Evolutionary conservation across 257 asterid genomes (phyloP).

Genomic region (Rubia yunnanensis): DNA sequence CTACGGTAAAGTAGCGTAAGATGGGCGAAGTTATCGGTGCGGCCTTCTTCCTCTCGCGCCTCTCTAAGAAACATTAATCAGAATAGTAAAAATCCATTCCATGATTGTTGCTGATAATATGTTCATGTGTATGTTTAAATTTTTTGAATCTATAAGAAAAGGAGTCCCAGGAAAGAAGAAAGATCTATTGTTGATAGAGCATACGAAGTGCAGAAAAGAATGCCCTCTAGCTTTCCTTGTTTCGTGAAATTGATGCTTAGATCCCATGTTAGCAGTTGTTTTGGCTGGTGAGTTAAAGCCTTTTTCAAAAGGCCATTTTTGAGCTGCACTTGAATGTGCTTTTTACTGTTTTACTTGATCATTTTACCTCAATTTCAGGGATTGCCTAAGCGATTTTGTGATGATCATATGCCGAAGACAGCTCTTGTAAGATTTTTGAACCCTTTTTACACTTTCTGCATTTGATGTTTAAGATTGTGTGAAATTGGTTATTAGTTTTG

Average conservation of each 20-base stretch:
- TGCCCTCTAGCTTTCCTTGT: constrained; percentile 32
- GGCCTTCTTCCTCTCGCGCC: no score
- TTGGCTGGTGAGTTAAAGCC: constrained; percentile 46
- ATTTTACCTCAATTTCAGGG: constrained; percentile 26
- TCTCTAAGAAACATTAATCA: background rate
- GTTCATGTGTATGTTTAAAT: background rate
- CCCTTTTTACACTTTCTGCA: no score
- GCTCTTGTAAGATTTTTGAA: no score
- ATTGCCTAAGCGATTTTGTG: constrained; percentile 41
- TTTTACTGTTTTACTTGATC: background rate
- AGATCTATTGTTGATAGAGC: constrained; percentile 31
- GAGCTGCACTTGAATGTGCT: background rate
- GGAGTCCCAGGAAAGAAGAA: constrained; percentile 12
- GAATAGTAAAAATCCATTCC: background rate
- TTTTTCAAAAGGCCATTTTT: background rate
- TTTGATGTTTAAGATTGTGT: no score
- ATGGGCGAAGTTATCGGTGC: no score
- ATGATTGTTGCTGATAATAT: background rate
- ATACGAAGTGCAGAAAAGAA: constrained; percentile 28
- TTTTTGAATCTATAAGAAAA: constrained; percentile 10
- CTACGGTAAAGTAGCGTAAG: no score
- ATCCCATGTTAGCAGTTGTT: constrained; percentile 51
- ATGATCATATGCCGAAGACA: constrained; percentile 47
- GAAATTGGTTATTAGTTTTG: no score
- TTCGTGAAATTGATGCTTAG: constrained; percentile 42